Evolutionary conservation across 2,329 filamentous ascomycete genomes (phyloP).

Genomic region (Trichoderma koningii): DNA sequence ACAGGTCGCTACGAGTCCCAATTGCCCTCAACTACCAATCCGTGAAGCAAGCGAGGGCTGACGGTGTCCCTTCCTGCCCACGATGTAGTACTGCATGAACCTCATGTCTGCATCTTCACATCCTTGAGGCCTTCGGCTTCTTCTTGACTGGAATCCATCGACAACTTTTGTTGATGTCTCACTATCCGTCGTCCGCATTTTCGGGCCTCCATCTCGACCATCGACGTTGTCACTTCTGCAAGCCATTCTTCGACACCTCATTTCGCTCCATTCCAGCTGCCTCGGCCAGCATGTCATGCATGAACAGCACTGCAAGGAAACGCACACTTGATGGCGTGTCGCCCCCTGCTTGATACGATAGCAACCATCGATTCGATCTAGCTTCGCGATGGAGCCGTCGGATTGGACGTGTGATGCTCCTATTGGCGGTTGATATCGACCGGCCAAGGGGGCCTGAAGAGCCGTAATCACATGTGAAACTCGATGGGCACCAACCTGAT

Average conservation of each 20-base stretch:
- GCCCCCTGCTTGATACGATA: slow-evolving; percentile 13
- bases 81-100: too few species aligned
- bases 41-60: background rate
- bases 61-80: too few species aligned
- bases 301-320: slow-evolving; percentile 18
- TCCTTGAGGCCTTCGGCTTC: background rate
- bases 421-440: slow-evolving; percentile 21
- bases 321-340: slow-evolving; percentile 18
- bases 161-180: slow-evolving; percentile 9
- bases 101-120: background rate
- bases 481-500: slow-evolving; percentile 14
- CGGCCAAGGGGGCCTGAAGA: background rate
- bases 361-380: slow-evolving; percentile 17
- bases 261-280: slow-evolving; percentile 17
- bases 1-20: background rate
- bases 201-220: background rate
- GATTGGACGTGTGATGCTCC: slow-evolving; percentile 23
- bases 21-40: background rate
- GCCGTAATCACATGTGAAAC: slow-evolving; percentile 24
- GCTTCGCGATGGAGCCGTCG: slow-evolving; percentile 8
- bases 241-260: slow-evolving; percentile 5
- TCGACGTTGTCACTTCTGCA: background rate
- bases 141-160: slow-evolving; percentile 8
- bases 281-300: slow-evolving; percentile 24
- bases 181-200: slow-evolving; percentile 3